Conservation (phyloP, 2,329 filamentous ascomycete genomes). For the Aureobasidium lini region DNA sequence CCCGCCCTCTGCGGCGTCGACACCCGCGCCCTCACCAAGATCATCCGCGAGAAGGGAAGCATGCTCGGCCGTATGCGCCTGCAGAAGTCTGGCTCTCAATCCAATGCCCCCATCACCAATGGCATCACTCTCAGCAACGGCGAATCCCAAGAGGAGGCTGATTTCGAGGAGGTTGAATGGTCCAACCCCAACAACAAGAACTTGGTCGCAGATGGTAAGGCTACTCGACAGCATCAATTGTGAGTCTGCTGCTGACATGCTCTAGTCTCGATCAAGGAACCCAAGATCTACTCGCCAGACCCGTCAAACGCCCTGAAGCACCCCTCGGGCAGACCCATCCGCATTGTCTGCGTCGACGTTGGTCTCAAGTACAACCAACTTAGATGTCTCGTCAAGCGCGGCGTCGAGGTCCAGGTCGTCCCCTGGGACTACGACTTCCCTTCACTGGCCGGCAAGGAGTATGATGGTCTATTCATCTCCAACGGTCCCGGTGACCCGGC, state of each 20-base stretch:
- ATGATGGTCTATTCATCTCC: constrained; percentile 94
- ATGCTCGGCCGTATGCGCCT: constrained; percentile 89
- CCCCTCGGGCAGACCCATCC: constrained; percentile 77
- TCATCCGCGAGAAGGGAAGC: constrained; percentile 86
- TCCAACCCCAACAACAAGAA: constrained; percentile 88
- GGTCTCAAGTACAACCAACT: constrained; percentile 98
- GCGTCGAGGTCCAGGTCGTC: constrained; percentile 88
- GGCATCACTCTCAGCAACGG: constrained; percentile 28
- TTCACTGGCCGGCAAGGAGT: constrained; percentile 66
- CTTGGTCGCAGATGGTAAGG: constrained; percentile 85
- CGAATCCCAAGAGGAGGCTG: constrained; percentile 23
- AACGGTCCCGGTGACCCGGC: constrained; percentile 96
- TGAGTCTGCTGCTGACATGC: constrained; percentile 16
- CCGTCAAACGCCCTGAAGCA: constrained; percentile 67
- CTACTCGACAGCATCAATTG: constrained; percentile 8
- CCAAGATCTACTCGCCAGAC: constrained; percentile 77
- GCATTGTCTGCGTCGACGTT: constrained; percentile 89
- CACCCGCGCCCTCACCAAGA: constrained; percentile 87
- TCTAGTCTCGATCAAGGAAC: constrained; percentile 79
- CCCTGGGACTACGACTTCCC: constrained; percentile 95
- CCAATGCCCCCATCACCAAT: constrained; percentile 35
- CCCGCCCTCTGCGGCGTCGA: constrained; percentile 94
- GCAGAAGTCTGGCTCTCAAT: constrained; percentile 46
- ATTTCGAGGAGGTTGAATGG: constrained; percentile 80
- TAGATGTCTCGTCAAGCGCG: constrained; percentile 81